phyloP scores from a whole-genome alignment of 805 yeast species.

The Lipomyces mesembrius region DNA sequence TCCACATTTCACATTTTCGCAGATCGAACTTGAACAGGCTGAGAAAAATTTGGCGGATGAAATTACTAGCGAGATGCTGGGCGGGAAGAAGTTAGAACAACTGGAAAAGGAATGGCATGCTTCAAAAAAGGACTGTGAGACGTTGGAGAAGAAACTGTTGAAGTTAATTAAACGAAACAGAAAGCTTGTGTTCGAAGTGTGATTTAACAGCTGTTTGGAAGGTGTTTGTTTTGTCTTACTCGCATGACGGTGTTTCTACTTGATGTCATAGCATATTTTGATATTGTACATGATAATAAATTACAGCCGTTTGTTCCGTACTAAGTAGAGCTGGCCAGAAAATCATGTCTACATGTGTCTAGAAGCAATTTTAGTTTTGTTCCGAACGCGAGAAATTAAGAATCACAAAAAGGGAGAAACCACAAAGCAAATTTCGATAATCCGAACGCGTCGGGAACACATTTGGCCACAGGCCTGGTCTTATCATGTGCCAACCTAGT shows the following conservation, averaged over 20 bases:
- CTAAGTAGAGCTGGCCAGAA: background rate
- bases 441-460: background rate
- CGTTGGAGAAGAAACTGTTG: conserved; percentile 23
- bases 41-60: conserved; percentile 4
- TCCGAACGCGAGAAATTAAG: background rate
- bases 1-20: conserved; percentile 18
- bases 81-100: conserved; percentile 20
- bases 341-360: background rate
- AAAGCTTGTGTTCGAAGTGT: conserved; percentile 18
- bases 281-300: background rate
- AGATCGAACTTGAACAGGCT: conserved; percentile 22
- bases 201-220: background rate
- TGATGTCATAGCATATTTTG: background rate
- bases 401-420: background rate
- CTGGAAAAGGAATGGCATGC: conserved; percentile 28
- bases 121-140: conserved; percentile 27
- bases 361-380: background rate
- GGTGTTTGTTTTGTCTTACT: background rate
- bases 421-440: background rate
- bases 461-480: background rate
- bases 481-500: background rate
- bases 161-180: conserved; percentile 26
- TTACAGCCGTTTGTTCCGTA: background rate
- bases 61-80: conserved; percentile 7
- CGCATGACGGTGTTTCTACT: background rate